phyloP scores from a whole-genome alignment of 2,329 filamentous ascomycete species.

The Byssoonygena ceratinophila region DNA sequence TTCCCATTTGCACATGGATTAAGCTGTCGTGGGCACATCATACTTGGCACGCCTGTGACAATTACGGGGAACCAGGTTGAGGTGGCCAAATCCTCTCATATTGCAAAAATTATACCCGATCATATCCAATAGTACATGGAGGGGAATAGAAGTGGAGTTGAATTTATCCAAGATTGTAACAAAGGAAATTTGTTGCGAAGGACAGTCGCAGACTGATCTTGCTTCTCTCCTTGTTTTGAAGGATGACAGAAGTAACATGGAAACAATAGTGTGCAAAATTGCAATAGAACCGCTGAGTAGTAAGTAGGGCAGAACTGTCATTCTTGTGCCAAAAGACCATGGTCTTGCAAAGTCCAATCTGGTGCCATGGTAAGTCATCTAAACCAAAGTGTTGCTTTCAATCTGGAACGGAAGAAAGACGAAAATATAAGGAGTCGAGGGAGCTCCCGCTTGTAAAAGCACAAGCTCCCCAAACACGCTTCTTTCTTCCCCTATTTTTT shows the following conservation, averaged over 20 bases:
- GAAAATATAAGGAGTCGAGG: conserved; percentile 1
- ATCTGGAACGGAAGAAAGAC: conserved; percentile 28
- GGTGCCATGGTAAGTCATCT: conserved; percentile 14
- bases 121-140: conserved; percentile 21
- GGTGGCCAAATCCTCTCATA: conserved; percentile 39
- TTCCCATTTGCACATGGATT: too few species aligned
- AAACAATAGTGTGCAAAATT: conserved; percentile 5
- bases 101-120: conserved; percentile 28
- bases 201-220: conserved; percentile 25
- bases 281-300: conserved; percentile 1
- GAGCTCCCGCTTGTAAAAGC: conserved; percentile 2
- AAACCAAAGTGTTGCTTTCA: conserved; percentile 38
- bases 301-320: neutral
- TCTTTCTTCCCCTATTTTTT: conserved; percentile 9
- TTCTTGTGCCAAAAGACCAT: neutral
- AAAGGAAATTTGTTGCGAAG: conserved; percentile 23
- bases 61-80: conserved; percentile 20
- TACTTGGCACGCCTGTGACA: too few species aligned
- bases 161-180: conserved; percentile 19
- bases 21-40: too few species aligned
- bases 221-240: conserved; percentile 16
- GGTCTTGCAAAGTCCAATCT: conserved; percentile 14
- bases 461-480: conserved; percentile 11
- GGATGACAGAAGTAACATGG: conserved; percentile 2
- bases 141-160: conserved; percentile 18